Conservation (phyloP, 2,329 filamentous ascomycete genomes). For the Cladosporium sp. region DNA sequence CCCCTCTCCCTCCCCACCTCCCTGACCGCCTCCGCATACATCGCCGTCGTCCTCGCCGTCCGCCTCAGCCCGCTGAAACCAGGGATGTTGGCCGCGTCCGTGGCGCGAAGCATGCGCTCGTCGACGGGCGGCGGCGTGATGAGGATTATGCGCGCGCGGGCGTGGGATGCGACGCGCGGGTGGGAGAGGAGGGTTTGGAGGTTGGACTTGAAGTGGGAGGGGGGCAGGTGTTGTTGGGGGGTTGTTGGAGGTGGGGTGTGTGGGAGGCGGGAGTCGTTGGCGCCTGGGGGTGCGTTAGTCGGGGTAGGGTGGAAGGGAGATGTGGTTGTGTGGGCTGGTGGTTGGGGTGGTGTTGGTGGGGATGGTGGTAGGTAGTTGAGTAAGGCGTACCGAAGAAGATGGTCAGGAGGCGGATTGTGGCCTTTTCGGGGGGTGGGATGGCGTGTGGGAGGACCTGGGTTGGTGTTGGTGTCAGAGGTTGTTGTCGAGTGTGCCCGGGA, state of each 20-base stretch:
- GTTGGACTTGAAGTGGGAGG: conserved; percentile 70
- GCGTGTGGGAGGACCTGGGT: conserved; percentile 58
- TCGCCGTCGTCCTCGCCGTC: conserved; percentile 56
- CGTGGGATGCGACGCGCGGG: conserved; percentile 61
- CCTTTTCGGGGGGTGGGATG: conserved; percentile 59
- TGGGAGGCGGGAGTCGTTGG: conserved; percentile 77
- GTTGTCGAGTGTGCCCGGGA: too few relatives aligned
- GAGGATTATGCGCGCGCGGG: conserved; percentile 62
- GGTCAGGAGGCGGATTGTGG: conserved; percentile 53
- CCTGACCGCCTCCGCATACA: conserved; percentile 60
- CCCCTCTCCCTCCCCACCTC: conserved; percentile 51
- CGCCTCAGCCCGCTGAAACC: conserved; percentile 31
- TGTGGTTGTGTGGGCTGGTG: background rate
- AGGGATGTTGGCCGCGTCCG: conserved; percentile 35
- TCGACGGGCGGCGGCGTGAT: conserved; percentile 79
- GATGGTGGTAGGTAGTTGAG: background rate
- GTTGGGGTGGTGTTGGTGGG: background rate
- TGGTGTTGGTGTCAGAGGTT: background rate
- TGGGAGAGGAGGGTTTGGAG: conserved; percentile 66
- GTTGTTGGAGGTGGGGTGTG: conserved; percentile 43
- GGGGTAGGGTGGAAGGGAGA: conserved; percentile 33
- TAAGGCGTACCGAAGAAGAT: conserved; percentile 43
- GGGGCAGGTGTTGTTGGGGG: conserved; percentile 65
- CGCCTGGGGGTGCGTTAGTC: conserved; percentile 53
- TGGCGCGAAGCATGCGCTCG: conserved; percentile 57